A percentile compares a stretch with the other conserved stretches of the same genome.
These are phyloP conservation scores for Cucumis variabilis DNA, from an alignment of 331 rosid species.

Conservation along the genomic window DNA sequence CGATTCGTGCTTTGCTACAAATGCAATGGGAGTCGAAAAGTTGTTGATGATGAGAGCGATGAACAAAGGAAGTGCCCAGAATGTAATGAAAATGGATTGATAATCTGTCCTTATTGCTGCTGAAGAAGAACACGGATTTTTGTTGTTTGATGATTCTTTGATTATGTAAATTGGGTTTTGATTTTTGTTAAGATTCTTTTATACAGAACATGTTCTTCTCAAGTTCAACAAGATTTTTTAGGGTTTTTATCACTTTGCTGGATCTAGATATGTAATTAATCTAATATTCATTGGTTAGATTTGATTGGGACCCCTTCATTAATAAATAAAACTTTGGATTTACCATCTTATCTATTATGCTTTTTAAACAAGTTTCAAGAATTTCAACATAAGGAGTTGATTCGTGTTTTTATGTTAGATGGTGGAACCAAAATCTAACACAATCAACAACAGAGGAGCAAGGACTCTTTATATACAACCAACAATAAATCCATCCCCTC, in stretches of 20 bases:
- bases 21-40: constrained; percentile 74
- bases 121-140: neutral
- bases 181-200: constrained; percentile 19
- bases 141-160: constrained; percentile 19
- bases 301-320: neutral
- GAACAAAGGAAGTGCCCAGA: constrained; percentile 43
- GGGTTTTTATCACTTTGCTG: neutral
- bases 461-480: too few relatives aligned
- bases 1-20: constrained; percentile 71
- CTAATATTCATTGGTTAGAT: neutral
- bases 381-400: too few relatives aligned
- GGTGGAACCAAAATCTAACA: too few relatives aligned
- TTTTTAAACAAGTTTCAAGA: too few relatives aligned
- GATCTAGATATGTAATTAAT: neutral
- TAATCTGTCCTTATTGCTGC: constrained; percentile 30
- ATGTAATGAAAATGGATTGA: constrained; percentile 45
- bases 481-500: too few relatives aligned
- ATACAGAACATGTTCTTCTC: neutral
- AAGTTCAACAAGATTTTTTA: neutral
- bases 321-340: neutral
- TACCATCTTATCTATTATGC: too few relatives aligned
- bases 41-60: constrained; percentile 43
- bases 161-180: constrained; percentile 27
- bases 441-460: too few relatives aligned
- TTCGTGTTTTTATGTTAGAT: too few relatives aligned